Evolutionary conservation across 352 stramenopile genomes (phyloP).

Genomic region (Globisporangium orthogonon): DNA sequence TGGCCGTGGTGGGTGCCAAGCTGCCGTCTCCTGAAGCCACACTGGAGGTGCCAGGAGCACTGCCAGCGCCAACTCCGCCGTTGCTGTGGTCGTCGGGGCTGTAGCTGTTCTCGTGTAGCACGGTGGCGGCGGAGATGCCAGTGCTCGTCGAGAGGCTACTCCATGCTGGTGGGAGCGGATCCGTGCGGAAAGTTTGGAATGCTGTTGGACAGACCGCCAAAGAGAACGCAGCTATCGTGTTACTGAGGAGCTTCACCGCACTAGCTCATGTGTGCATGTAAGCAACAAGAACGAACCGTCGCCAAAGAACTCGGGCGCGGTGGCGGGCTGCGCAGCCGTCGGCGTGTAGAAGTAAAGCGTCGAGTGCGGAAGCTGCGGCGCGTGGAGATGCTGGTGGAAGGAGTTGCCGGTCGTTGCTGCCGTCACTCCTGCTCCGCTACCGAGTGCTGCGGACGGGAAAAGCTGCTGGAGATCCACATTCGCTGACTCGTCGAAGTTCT

Average conservation of each 20-base stretch:
- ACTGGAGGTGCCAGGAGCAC: too few species aligned
- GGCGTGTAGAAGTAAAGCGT: slow-evolving; percentile 8
- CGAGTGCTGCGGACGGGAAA: slow-evolving; percentile 3
- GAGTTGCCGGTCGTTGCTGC: neutral
- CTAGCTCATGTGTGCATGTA: too few species aligned
- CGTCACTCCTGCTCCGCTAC: neutral
- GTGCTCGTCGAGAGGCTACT: slow-evolving; percentile 10
- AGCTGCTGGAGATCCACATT: slow-evolving; percentile 17
- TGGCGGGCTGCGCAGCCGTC: neutral
- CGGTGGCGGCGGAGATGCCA: neutral
- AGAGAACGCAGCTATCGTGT: neutral
- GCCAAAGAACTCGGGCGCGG: slow-evolving; percentile 10
- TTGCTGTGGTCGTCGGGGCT: slow-evolving; percentile 10
- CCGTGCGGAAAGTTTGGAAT: slow-evolving; percentile 10
- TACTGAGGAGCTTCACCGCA: neutral
- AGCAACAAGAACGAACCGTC: slow-evolving; percentile 2
- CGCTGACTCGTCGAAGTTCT: slow-evolving; percentile 15
- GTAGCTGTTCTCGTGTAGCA: slow-evolving; percentile 10
- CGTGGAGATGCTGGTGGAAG: slow-evolving; percentile 5
- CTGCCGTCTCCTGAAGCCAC: too few species aligned
- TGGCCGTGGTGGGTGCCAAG: neutral
- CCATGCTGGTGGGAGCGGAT: slow-evolving; percentile 4
- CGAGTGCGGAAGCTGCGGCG: neutral
- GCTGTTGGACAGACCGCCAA: neutral
- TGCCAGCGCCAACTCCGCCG: neutral